These are phyloP conservation scores for Boletus speciosus DNA, from an alignment of 768 basidiomycete genomes.

Conservation along the genomic window DNA sequence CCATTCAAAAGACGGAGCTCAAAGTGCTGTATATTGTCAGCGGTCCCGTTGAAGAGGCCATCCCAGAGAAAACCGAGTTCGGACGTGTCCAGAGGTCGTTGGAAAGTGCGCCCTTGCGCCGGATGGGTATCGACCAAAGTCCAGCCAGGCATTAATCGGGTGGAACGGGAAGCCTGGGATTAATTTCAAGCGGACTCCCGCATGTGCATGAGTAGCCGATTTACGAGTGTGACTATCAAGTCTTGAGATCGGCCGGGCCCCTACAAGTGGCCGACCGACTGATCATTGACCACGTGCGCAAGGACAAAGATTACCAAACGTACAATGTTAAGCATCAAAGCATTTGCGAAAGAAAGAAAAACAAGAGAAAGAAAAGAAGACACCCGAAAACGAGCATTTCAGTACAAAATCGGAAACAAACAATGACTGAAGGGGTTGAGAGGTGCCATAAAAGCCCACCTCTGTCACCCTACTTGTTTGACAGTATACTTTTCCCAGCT, in stretches of 20 bases:
- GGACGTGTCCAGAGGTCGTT: slow-evolving; percentile 38
- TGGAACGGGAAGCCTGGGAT: background rate
- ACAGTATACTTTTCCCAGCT: slow-evolving; percentile 66
- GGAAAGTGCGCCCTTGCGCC: slow-evolving; percentile 15
- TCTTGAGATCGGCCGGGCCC: background rate
- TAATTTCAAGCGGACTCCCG: background rate
- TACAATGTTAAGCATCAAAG: slow-evolving; percentile 1
- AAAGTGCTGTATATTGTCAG: slow-evolving; percentile 39
- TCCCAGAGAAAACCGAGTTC: slow-evolving; percentile 45
- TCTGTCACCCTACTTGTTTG: slow-evolving; percentile 30
- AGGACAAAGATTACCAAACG: background rate
- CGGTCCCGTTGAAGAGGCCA: slow-evolving; percentile 39
- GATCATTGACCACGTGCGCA: background rate
- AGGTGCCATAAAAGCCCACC: background rate
- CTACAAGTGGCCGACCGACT: background rate
- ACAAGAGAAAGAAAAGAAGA: background rate
- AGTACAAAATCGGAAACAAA: background rate
- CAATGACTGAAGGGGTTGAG: background rate
- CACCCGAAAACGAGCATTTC: background rate
- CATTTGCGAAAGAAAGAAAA: background rate
- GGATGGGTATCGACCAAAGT: slow-evolving; percentile 5
- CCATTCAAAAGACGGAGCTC: slow-evolving; percentile 26
- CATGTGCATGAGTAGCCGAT: too few species aligned
- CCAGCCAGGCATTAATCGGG: slow-evolving; percentile 13
- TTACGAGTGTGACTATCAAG: background rate